phyloP scores from a whole-genome alignment of 176 grass and related monocot genomes.

The Paspalum vaginatum region DNA sequence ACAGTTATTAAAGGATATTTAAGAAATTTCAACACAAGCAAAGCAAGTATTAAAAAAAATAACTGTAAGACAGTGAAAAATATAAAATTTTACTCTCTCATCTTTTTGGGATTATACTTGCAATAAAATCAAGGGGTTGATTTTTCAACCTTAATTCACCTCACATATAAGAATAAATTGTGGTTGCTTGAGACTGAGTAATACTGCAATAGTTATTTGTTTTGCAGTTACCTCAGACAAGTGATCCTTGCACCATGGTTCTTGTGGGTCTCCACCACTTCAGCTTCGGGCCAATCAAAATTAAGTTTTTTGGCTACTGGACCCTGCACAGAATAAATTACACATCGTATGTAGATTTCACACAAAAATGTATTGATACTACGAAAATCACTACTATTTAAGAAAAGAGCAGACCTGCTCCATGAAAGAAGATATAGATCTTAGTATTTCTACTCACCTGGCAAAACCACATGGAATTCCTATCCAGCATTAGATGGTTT shows the following conservation, averaged over 20 bases:
- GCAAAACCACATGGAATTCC: conserved; percentile 53
- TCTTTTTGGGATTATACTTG: neutral
- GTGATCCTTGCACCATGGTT: conserved; percentile 85
- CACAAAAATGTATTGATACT: conserved; percentile 24
- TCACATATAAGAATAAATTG: conserved; percentile 1
- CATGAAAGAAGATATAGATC: neutral
- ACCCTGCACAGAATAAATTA: conserved; percentile 62
- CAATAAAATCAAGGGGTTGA: neutral
- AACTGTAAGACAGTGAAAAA: neutral
- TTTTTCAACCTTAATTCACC: conserved; percentile 4
- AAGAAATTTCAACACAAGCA: conserved; percentile 8
- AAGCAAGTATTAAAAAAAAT: neutral
- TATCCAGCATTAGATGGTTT: conserved; percentile 68
- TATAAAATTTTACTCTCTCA: neutral
- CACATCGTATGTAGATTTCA: conserved; percentile 23
- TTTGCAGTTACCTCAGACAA: conserved; percentile 63
- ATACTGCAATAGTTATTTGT: conserved; percentile 1
- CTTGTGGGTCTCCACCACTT: conserved; percentile 45
- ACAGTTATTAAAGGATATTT: conserved; percentile 14
- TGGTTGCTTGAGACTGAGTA: conserved; percentile 30
- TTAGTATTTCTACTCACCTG: conserved; percentile 48
- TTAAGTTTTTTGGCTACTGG: conserved; percentile 45
- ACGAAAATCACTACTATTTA: neutral
- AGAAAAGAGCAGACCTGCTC: conserved; percentile 32
- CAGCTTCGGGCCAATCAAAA: conserved; percentile 28